Conservation (phyloP, 257 asterid genomes). For the Coffea canephora region DNA sequence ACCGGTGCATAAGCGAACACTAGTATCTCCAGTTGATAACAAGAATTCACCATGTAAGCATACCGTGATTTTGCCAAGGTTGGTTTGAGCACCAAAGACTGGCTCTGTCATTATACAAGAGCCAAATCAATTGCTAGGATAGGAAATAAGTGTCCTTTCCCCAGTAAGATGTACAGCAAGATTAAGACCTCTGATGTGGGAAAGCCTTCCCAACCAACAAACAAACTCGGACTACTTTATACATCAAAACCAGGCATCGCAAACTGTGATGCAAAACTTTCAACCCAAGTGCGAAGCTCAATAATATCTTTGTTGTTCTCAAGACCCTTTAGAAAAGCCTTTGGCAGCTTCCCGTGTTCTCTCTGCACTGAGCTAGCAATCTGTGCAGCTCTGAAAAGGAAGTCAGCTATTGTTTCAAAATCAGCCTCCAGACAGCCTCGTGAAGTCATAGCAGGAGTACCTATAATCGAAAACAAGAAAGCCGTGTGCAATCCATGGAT, state of each 20-base stretch:
- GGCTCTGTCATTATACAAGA: not conserved
- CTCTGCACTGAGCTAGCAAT: slow-evolving; percentile 59
- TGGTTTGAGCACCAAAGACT: not conserved
- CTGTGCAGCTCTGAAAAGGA: slow-evolving; percentile 67
- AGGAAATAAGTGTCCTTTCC: not conserved
- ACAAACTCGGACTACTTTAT: slow-evolving; percentile 13
- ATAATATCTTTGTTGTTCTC: slow-evolving; percentile 74
- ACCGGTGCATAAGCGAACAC: not conserved
- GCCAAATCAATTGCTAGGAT: not conserved
- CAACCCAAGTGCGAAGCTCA: slow-evolving; percentile 72
- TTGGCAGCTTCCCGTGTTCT: slow-evolving; percentile 67
- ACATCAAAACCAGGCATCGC: slow-evolving; percentile 88
- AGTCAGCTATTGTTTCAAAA: slow-evolving; percentile 70
- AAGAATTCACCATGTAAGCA: not conserved
- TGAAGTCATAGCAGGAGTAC: slow-evolving; percentile 91
- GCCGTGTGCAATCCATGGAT: not conserved
- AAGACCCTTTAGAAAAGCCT: slow-evolving; percentile 65
- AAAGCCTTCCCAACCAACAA: not conserved
- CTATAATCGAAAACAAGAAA: slow-evolving; percentile 30
- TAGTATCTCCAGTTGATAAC: not conserved
- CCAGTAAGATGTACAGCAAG: slow-evolving; percentile 1
- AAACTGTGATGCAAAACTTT: slow-evolving; percentile 77
- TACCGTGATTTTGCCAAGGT: not conserved
- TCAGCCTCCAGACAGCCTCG: slow-evolving; percentile 87
- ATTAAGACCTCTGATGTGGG: not conserved